Percentiles rank a stretch among this genome's conserved stretches.
Conservation (phyloP, 768 basidiomycete genomes). For the Lactarius pseudohatsudake region DNA sequence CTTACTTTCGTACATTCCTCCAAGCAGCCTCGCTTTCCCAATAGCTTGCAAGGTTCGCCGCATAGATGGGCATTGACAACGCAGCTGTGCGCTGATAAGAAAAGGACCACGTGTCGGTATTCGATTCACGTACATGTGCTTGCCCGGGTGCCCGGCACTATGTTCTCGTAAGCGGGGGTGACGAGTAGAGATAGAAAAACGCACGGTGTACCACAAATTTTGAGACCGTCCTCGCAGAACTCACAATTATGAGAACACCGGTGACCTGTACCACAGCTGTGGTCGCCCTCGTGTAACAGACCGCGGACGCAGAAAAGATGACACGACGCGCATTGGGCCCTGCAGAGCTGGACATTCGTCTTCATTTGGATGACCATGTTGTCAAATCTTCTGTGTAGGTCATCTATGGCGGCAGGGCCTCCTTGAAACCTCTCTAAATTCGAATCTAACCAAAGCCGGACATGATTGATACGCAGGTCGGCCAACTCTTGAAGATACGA, state of each 20-base stretch:
- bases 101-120: neutral
- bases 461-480: conserved; percentile 46
- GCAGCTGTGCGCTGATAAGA: conserved; percentile 54
- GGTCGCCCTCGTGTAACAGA: conserved; percentile 44
- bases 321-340: conserved; percentile 46
- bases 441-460: conserved; percentile 49
- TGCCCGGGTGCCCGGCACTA: conserved; percentile 57
- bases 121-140: conserved; percentile 48
- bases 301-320: conserved; percentile 49
- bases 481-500: conserved; percentile 42
- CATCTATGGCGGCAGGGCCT: conserved; percentile 45
- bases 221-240: conserved; percentile 40
- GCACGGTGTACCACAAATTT: conserved; percentile 48
- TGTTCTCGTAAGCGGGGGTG: neutral
- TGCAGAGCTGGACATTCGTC: conserved; percentile 49
- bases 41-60: conserved; percentile 48
- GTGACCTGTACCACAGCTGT: conserved; percentile 53
- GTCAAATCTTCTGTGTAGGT: conserved; percentile 46
- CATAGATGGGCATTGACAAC: conserved; percentile 51
- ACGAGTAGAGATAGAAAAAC: conserved; percentile 28
- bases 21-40: conserved; percentile 50
- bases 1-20: conserved; percentile 51
- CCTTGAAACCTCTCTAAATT: conserved; percentile 49
- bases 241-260: conserved; percentile 45
- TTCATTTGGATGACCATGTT: conserved; percentile 45